A percentile compares a stretch with the other conserved stretches of the same genome.
Conservation (phyloP, 2,329 filamentous ascomycete genomes). For the Amauroascus niger region DNA sequence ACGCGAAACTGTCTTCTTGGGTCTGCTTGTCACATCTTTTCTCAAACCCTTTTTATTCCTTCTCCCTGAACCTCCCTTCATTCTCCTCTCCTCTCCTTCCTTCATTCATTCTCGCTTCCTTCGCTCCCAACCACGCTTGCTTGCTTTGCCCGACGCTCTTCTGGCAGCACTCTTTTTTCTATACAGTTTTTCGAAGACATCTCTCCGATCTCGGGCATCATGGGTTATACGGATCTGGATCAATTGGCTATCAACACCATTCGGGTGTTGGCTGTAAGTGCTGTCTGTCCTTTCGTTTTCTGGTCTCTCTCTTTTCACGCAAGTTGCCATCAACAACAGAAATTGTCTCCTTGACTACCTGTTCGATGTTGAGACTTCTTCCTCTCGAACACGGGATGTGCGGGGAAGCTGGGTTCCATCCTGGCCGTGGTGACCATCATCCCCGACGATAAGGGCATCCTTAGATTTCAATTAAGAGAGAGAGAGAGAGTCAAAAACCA, state of each 20-base stretch:
- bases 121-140: not conserved
- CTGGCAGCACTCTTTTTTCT: not conserved
- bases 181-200: not conserved
- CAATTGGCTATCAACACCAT: conserved; percentile 96
- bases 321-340: not conserved
- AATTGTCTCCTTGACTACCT: not conserved
- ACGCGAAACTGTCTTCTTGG: not conserved
- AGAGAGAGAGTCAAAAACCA: no score
- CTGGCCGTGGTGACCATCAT: not conserved
- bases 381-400: conserved; percentile 2
- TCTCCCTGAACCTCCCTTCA: not conserved
- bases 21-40: not conserved
- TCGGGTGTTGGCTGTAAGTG: conserved; percentile 83
- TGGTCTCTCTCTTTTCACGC: not conserved
- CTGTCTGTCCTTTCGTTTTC: conserved; percentile 7
- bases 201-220: conserved; percentile 38
- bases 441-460: not conserved
- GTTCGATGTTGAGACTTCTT: not conserved
- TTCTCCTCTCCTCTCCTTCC: not conserved
- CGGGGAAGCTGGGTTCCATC: not conserved
- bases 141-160: not conserved
- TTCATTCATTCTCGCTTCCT: not conserved
- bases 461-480: no score
- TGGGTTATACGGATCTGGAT: conserved; percentile 84
- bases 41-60: not conserved